phyloP scores from a whole-genome alignment of 306 rosid species.

The Aeschynomene evenia region DNA sequence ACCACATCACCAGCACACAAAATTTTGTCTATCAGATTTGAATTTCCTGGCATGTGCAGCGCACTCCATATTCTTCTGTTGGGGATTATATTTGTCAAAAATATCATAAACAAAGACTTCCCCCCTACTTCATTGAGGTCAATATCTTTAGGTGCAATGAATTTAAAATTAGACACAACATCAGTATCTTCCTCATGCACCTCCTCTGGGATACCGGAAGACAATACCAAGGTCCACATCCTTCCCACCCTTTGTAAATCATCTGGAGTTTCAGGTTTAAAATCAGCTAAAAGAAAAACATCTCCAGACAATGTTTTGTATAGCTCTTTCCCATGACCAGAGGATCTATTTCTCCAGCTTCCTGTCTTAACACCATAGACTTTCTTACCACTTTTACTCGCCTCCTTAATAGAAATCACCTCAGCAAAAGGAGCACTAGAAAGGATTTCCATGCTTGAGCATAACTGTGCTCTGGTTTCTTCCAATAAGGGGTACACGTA shows the following conservation, averaged over 20 bases:
- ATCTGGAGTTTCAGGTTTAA: constrained; percentile 44
- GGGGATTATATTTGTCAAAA: constrained; percentile 49
- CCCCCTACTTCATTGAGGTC: constrained; percentile 12
- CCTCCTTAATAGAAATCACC: constrained; percentile 38
- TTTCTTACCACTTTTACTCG: not conserved
- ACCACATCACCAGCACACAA: constrained; percentile 46
- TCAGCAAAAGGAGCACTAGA: constrained; percentile 50
- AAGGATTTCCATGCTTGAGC: constrained; percentile 53
- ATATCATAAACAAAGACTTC: constrained; percentile 43
- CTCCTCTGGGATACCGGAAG: constrained; percentile 39
- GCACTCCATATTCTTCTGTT: constrained; percentile 59
- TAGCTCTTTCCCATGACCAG: constrained; percentile 50
- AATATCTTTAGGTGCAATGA: constrained; percentile 40
- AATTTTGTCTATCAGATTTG: constrained; percentile 37
- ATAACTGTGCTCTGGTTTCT: constrained; percentile 61
- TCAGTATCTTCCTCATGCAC: constrained; percentile 28
- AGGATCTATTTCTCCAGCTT: constrained; percentile 52
- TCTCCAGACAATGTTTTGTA: constrained; percentile 69
- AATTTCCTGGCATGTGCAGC: constrained; percentile 42
- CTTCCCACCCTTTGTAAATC: constrained; percentile 55
- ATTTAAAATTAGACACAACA: constrained; percentile 41
- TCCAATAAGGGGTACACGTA: constrained; percentile 59
- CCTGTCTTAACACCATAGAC: constrained; percentile 43
- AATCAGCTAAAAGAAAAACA: constrained; percentile 56
- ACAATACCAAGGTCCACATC: constrained; percentile 52